Evolutionary conservation across 2,329 filamentous ascomycete species (phyloP).

Genomic region (Aspergillus vadensis): DNA sequence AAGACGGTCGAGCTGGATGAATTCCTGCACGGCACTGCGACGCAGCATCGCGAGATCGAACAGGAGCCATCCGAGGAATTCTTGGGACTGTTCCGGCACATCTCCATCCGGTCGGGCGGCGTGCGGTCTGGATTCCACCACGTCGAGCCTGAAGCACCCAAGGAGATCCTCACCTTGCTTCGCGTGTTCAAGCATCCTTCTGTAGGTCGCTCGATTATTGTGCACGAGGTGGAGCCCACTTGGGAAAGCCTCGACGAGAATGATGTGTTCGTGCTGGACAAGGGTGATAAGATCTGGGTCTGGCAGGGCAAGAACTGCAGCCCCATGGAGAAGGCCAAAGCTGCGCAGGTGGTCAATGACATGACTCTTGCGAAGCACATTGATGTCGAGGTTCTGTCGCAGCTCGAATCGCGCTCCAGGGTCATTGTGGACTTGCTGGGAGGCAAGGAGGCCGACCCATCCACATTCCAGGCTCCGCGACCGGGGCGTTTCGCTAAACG

Average conservation of each 20-base stretch:
- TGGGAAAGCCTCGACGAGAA: constrained; percentile 64
- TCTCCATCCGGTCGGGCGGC: constrained; percentile 64
- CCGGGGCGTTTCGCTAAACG: constrained; percentile 41
- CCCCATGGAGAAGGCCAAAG: constrained; percentile 70
- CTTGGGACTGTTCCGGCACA: constrained; percentile 59
- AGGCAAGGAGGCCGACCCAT: constrained; percentile 47
- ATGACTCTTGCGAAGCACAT: constrained; percentile 61
- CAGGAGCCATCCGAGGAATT: constrained; percentile 62
- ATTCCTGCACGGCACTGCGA: constrained; percentile 63
- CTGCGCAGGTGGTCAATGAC: constrained; percentile 64
- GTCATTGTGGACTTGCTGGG: constrained; percentile 61
- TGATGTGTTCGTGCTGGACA: constrained; percentile 69
- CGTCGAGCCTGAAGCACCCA: constrained; percentile 54
- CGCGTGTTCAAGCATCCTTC: constrained; percentile 64
- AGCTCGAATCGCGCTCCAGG: constrained; percentile 54
- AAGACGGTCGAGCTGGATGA: constrained; percentile 72
- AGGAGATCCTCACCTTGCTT: constrained; percentile 56
- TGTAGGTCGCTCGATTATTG: constrained; percentile 55
- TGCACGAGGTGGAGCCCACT: constrained; percentile 64
- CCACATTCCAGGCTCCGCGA: constrained; percentile 46
- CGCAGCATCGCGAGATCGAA: constrained; percentile 67
- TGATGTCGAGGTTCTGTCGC: constrained; percentile 66
- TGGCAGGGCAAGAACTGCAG: constrained; percentile 68
- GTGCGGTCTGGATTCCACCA: constrained; percentile 65
- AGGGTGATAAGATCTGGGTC: constrained; percentile 66